Evolutionary conservation across 2,329 filamentous ascomycete genomes (phyloP).

Genomic region (Colletotrichum acutatum): DNA sequence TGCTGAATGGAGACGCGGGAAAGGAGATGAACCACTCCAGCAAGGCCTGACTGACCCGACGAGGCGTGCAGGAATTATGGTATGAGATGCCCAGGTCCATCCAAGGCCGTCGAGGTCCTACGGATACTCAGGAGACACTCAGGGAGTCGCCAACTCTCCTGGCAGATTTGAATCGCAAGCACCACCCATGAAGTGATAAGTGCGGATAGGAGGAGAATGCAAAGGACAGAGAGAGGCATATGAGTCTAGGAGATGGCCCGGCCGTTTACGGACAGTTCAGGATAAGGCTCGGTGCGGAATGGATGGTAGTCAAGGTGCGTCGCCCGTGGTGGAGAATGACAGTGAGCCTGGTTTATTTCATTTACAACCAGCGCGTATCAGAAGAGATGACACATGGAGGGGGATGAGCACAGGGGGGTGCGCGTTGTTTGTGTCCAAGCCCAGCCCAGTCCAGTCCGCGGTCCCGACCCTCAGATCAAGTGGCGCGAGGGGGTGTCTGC

Average conservation of each 20-base stretch:
- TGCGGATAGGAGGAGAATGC: conserved; percentile 1
- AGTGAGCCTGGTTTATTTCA: conserved; percentile 54
- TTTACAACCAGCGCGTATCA: conserved; percentile 58
- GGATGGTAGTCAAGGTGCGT: conserved; percentile 18
- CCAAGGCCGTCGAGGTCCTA: neutral
- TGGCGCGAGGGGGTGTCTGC: neutral
- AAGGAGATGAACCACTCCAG: conserved; percentile 26
- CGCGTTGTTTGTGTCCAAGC: neutral
- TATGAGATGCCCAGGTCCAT: neutral
- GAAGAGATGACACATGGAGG: conserved; percentile 47
- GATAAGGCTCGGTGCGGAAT: conserved; percentile 42
- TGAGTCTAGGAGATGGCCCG: conserved; percentile 38
- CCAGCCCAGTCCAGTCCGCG: neutral
- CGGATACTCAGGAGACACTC: too few species aligned
- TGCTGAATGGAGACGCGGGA: conserved; percentile 20
- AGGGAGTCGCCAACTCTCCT: neutral
- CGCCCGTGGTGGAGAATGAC: conserved; percentile 54
- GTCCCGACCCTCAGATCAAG: neutral
- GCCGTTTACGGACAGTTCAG: conserved; percentile 49
- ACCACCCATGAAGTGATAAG: conserved; percentile 14
- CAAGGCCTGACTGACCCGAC: conserved; percentile 7
- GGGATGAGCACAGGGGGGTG: conserved; percentile 27
- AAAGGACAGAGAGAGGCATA: conserved; percentile 41
- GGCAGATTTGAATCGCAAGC: neutral
- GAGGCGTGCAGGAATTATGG: conserved; percentile 4